Percentiles rank a stretch among this genome's conserved stretches.
Evolutionary conservation across 2,329 filamentous ascomycete species (phyloP).

Genomic region (Pseudopithomyces maydicus): DNA sequence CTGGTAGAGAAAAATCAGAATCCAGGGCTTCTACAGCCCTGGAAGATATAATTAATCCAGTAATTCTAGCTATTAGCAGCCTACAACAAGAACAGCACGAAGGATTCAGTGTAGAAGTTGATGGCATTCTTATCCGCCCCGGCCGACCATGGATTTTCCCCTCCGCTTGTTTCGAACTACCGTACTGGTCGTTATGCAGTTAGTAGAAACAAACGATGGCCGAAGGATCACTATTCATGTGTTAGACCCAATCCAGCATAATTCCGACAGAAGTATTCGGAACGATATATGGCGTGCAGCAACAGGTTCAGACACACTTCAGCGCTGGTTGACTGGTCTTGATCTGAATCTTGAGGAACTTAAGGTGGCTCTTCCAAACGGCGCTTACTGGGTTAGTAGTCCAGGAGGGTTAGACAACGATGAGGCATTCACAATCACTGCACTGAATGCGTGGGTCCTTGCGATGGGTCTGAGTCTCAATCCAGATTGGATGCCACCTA

Average conservation of each 20-base stretch:
- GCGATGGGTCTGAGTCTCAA: constrained; percentile 20
- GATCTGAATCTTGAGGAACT: background rate
- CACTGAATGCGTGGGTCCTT: constrained; percentile 25
- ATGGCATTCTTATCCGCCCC: background rate
- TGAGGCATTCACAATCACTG: constrained; percentile 4
- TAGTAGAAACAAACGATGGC: background rate
- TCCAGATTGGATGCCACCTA: constrained; percentile 5
- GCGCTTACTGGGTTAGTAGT: constrained; percentile 8
- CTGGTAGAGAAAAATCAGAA: background rate
- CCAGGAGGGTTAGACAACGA: constrained; percentile 1
- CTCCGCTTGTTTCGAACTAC: background rate
- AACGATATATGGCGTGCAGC: background rate
- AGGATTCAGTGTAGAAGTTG: constrained; percentile 11
- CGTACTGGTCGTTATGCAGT: constrained; percentile 4
- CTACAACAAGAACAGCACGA: constrained; percentile 3
- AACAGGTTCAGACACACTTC: constrained; percentile 6
- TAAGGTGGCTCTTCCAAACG: background rate
- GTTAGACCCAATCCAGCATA: constrained; percentile 14
- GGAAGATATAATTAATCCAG: constrained; percentile 9
- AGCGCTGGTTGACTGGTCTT: background rate
- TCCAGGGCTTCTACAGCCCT: background rate
- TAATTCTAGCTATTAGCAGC: constrained; percentile 13
- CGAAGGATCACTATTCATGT: constrained; percentile 8
- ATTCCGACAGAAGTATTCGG: background rate
- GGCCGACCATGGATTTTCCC: constrained; percentile 12